Evolutionary conservation across 208 protist genomes (phyloP).

Genomic region (Wallacemonas collosoma): DNA sequence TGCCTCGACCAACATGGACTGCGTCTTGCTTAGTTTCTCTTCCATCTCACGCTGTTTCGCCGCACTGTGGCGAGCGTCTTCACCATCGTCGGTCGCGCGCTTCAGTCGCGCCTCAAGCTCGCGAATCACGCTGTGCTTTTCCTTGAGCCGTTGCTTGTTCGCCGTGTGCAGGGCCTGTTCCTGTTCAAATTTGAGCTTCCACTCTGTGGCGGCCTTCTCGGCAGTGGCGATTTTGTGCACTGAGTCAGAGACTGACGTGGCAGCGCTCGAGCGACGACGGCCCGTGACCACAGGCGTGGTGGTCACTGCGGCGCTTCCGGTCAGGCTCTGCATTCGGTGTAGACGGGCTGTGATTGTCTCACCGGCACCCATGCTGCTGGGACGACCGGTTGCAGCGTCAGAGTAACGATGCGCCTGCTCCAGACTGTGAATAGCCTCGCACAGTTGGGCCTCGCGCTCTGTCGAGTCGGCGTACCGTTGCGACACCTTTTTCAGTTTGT

Average conservation of each 20-base stretch:
- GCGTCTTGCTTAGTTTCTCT: constrained; percentile 22
- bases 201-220: constrained; percentile 10
- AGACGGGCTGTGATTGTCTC: constrained; percentile 5
- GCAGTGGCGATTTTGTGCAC: neutral
- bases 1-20: constrained; percentile 15
- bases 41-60: constrained; percentile 20
- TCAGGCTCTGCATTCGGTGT: constrained; percentile 5
- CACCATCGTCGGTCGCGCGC: constrained; percentile 20
- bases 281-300: neutral
- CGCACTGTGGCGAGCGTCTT: constrained; percentile 6
- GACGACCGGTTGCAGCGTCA: no score
- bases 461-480: constrained; percentile 21
- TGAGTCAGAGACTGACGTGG: neutral
- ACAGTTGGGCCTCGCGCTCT: constrained; percentile 9
- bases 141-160: constrained; percentile 1
- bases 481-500: constrained; percentile 20
- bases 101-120: constrained; percentile 30
- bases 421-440: constrained; percentile 1
- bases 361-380: neutral
- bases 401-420: neutral
- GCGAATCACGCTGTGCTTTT: neutral
- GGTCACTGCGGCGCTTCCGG: neutral
- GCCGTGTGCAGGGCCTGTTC: constrained; percentile 11
- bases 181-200: constrained; percentile 14
- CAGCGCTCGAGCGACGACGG: constrained; percentile 7